Percentiles rank a stretch among this genome's conserved stretches.
These are phyloP conservation scores for Exophiala dermatitidis DNA, from an alignment of 2,329 filamentous ascomycete genomes.

Conservation along the genomic window DNA sequence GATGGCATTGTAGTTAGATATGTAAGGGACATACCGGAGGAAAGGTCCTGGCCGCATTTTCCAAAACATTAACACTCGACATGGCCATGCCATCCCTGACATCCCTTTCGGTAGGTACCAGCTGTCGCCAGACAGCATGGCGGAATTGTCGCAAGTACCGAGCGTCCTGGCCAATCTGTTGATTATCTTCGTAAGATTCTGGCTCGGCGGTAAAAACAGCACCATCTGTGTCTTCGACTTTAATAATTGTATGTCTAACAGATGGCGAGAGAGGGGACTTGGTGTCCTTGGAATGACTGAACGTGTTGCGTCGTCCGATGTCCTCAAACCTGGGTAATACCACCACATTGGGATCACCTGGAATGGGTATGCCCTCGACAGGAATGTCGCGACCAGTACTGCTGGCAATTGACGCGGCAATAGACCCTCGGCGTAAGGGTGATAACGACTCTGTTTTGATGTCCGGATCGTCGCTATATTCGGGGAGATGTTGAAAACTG, in stretches of 20 bases:
- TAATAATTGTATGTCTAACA: constrained; percentile 10
- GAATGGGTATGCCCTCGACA: constrained; percentile 19
- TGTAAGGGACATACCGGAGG: constrained; percentile 41
- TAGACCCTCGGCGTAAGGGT: constrained; percentile 26
- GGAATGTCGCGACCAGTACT: constrained; percentile 30
- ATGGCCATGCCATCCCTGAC: constrained; percentile 25
- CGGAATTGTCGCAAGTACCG: constrained; percentile 37
- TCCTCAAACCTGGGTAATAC: constrained; percentile 48
- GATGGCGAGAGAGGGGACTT: constrained; percentile 33
- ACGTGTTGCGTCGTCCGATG: constrained; percentile 31
- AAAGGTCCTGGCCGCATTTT: constrained; percentile 43
- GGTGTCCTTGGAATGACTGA: constrained; percentile 28
- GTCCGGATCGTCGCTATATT: constrained; percentile 40
- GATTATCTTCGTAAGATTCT: constrained; percentile 3
- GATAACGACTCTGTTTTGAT: constrained; percentile 26
- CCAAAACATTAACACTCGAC: constrained; percentile 39
- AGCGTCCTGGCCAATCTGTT: constrained; percentile 28
- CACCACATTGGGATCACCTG: constrained; percentile 43
- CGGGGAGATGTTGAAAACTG: constrained; percentile 47
- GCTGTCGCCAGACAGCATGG: constrained; percentile 37
- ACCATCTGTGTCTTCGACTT: constrained; percentile 17
- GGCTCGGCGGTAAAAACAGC: constrained; percentile 12
- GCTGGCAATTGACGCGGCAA: constrained; percentile 29
- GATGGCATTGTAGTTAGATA: not conserved
- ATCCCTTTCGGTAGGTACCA: constrained; percentile 31